Conservation (phyloP, 768 basidiomycete genomes). For the Boletus huronensis region DNA sequence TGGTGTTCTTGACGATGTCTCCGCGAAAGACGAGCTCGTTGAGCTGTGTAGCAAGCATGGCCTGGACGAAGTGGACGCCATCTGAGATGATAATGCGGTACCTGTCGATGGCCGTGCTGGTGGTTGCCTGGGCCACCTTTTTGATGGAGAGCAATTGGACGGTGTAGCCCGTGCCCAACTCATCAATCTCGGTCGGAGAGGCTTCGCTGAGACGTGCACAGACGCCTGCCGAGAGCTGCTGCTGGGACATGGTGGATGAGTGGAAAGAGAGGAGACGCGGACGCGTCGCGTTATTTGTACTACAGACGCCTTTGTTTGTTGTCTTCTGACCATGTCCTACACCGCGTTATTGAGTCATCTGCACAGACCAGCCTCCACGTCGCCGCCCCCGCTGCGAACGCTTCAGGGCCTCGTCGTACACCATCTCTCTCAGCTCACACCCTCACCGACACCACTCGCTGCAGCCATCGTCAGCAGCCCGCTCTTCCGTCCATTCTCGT, state of each 20-base stretch:
- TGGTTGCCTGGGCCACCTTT: constrained; percentile 48
- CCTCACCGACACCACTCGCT: constrained; percentile 32
- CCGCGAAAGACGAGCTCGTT: constrained; percentile 70
- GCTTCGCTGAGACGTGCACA: constrained; percentile 48
- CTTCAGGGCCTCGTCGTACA: constrained; percentile 28
- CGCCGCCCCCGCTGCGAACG: constrained; percentile 15
- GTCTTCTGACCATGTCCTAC: constrained; percentile 17
- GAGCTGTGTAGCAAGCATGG: constrained; percentile 92
- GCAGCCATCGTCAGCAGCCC: constrained; percentile 32
- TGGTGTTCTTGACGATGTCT: constrained; percentile 57
- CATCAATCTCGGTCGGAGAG: constrained; percentile 27
- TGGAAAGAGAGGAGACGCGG: not conserved
- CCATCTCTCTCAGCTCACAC: constrained; percentile 26
- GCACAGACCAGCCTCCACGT: constrained; percentile 23
- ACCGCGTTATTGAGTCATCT: constrained; percentile 24
- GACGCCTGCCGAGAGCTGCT: constrained; percentile 53
- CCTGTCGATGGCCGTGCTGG: constrained; percentile 45
- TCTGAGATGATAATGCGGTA: constrained; percentile 88
- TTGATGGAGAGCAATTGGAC: constrained; percentile 85
- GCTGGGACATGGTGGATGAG: constrained; percentile 38
- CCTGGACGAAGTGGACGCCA: constrained; percentile 80
- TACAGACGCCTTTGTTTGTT: constrained; percentile 6
- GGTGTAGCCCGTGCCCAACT: constrained; percentile 38
- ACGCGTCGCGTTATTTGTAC: constrained; percentile 19
- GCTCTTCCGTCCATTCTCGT: constrained; percentile 30